Percentiles rank a stretch among this genome's conserved stretches.
phyloP scores from a whole-genome alignment of 805 yeast species.

The Ogataea glucozyma region DNA sequence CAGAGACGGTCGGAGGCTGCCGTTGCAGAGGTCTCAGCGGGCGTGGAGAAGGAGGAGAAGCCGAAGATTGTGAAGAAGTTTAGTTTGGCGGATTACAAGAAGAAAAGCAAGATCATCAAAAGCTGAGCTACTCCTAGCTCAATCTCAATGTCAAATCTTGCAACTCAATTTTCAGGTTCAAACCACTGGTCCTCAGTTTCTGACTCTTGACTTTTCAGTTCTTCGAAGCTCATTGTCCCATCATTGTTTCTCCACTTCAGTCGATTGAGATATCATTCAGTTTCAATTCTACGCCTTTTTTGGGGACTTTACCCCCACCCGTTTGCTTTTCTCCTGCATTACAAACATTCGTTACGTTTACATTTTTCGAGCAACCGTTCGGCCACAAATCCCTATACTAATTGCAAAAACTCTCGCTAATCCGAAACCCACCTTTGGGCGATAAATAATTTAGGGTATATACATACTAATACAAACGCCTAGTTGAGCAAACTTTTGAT shows the following conservation, averaged over 20 bases:
- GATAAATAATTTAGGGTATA: neutral
- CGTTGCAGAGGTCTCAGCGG: conserved; percentile 10
- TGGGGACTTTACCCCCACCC: neutral
- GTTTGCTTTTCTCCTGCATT: neutral
- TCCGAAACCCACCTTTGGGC: too few species aligned
- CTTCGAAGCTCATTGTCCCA: too few species aligned
- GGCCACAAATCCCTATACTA: neutral
- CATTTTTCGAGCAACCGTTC: too few species aligned
- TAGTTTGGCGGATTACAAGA: conserved; percentile 75
- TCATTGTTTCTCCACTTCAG: too few species aligned
- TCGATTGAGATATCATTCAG: too few species aligned
- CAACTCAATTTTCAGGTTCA: neutral
- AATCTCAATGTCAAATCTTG: too few species aligned
- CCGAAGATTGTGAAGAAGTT: conserved; percentile 54
- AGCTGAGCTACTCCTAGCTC: conserved; percentile 7
- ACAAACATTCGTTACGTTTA: conserved; percentile 9
- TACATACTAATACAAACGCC: neutral
- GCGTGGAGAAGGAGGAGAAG: conserved; percentile 22
- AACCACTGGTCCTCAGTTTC: too few species aligned
- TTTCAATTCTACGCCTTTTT: too few species aligned
- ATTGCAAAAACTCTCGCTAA: too few species aligned
- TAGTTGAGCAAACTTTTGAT: conserved; percentile 32
- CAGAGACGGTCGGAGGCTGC: conserved; percentile 13
- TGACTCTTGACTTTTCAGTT: too few species aligned
- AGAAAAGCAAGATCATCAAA: conserved; percentile 34